phyloP scores from a whole-genome alignment of 257 asterid species.

The Catharanthus roseus region DNA sequence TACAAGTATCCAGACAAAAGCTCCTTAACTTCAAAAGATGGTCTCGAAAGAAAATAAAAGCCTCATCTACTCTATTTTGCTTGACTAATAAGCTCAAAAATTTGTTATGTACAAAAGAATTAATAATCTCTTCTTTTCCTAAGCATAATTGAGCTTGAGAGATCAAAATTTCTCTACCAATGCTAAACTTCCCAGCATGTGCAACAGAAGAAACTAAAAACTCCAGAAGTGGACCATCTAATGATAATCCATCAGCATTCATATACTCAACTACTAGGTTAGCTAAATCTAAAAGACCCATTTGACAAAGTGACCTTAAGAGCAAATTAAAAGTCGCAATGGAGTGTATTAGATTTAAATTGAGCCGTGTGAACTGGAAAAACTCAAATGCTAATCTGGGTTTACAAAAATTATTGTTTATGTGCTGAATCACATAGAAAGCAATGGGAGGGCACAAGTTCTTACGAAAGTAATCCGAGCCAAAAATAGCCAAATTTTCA shows the following conservation, averaged over 20 bases:
- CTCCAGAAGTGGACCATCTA: slow-evolving; percentile 35
- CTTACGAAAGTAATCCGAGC: slow-evolving; percentile 56
- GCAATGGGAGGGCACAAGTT: slow-evolving; percentile 55
- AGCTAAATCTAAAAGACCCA: slow-evolving; percentile 53
- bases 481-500: slow-evolving; percentile 35
- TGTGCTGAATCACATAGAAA: slow-evolving; percentile 52
- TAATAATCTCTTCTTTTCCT: slow-evolving; percentile 35
- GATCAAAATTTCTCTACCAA: slow-evolving; percentile 63
- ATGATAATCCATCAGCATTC: slow-evolving; percentile 54
- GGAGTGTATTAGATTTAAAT: slow-evolving; percentile 50
- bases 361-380: slow-evolving; percentile 54
- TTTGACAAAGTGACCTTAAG: slow-evolving; percentile 55
- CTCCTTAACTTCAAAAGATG: slow-evolving; percentile 50
- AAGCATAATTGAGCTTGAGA: slow-evolving; percentile 44
- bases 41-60: slow-evolving; percentile 52
- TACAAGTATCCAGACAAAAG: slow-evolving; percentile 55
- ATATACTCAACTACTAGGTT: slow-evolving; percentile 41
- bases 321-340: slow-evolving; percentile 47
- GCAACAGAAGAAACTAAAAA: slow-evolving; percentile 42
- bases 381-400: slow-evolving; percentile 70
- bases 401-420: slow-evolving; percentile 34
- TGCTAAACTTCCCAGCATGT: slow-evolving; percentile 44
- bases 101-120: slow-evolving; percentile 54
- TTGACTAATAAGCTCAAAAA: slow-evolving; percentile 53
- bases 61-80: slow-evolving; percentile 52